phyloP scores from a whole-genome alignment of 768 basidiomycete genomes.

The Xerocomus brunneocitrinus region DNA sequence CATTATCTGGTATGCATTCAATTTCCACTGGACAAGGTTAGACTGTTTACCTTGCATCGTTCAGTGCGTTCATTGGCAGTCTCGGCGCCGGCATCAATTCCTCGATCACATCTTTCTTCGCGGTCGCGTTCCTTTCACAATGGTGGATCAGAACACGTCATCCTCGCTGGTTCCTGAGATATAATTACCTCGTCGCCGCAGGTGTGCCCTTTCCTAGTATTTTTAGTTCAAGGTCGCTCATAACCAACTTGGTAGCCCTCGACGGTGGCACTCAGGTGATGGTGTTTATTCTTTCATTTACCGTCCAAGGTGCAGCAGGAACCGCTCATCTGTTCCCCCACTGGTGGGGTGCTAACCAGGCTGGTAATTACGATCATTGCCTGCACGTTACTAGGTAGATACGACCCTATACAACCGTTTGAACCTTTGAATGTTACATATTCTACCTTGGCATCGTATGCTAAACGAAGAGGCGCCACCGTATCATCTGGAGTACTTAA shows the following conservation, averaged over 20 bases:
- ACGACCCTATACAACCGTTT: too few species aligned
- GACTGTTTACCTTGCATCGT: background rate
- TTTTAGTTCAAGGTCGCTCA: background rate
- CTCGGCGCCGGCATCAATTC: conserved; percentile 29
- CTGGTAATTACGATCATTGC: conserved; percentile 35
- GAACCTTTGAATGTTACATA: background rate
- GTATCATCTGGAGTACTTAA: too few species aligned
- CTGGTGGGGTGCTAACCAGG: conserved; percentile 59
- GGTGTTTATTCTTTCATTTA: conserved; percentile 48
- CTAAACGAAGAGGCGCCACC: too few species aligned
- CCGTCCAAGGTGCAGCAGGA: conserved; percentile 50
- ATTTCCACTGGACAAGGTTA: background rate
- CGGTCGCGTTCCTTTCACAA: conserved; percentile 32
- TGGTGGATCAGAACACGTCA: conserved; percentile 36
- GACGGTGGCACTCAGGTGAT: conserved; percentile 45
- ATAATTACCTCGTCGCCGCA: conserved; percentile 39
- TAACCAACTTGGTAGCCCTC: conserved; percentile 21
- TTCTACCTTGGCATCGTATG: background rate
- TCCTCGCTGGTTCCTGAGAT: conserved; percentile 35
- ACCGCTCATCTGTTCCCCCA: conserved; percentile 46
- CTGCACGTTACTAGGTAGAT: conserved; percentile 11
- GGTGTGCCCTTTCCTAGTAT: conserved; percentile 24
- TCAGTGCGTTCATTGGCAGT: conserved; percentile 9
- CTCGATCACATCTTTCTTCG: conserved; percentile 11
- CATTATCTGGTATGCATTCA: conserved; percentile 21